Evolutionary conservation across 202 grass and related monocot genomes (phyloP).

Genomic region (Carex sylvatica): DNA sequence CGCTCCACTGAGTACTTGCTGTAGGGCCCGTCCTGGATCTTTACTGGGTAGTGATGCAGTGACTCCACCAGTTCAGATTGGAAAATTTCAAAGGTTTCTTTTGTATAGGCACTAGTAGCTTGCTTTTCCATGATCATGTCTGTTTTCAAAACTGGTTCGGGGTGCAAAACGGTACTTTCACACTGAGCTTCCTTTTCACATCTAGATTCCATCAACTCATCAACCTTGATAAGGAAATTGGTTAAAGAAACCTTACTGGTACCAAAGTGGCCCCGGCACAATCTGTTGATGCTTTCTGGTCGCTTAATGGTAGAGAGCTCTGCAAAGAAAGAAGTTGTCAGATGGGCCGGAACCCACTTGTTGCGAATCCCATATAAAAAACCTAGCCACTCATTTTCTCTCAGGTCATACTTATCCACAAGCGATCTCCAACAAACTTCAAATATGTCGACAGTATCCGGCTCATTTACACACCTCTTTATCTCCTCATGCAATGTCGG

Average conservation of each 20-base stretch:
- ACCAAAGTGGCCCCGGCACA: constrained; percentile 61
- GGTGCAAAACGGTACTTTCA: constrained; percentile 44
- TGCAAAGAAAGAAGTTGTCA: constrained; percentile 69
- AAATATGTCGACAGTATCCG: constrained; percentile 54
- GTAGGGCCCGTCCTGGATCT: constrained; percentile 68
- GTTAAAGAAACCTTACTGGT: constrained; percentile 43
- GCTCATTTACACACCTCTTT: constrained; percentile 66
- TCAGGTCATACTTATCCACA: constrained; percentile 72
- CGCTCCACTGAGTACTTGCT: constrained; percentile 71
- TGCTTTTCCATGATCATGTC: constrained; percentile 81
- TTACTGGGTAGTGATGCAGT: constrained; percentile 56
- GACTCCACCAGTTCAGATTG: constrained; percentile 75
- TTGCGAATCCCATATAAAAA: constrained; percentile 57
- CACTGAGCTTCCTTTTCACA: constrained; percentile 56
- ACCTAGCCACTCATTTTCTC: constrained; percentile 70
- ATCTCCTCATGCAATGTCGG: constrained; percentile 69
- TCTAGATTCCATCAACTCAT: constrained; percentile 52
- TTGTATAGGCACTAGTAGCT: constrained; percentile 67
- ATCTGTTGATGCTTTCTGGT: constrained; percentile 53
- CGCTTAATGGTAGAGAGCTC: constrained; percentile 54
- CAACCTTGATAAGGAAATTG: constrained; percentile 63
- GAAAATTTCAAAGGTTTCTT: constrained; percentile 62
- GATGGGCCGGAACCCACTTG: constrained; percentile 86
- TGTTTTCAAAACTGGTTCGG: constrained; percentile 59
- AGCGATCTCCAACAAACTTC: constrained; percentile 78